Percentiles rank a stretch among this genome's conserved stretches.
Evolutionary conservation across 2,329 filamentous ascomycete species (phyloP).

Genomic region (Penicillium verrucosum): DNA sequence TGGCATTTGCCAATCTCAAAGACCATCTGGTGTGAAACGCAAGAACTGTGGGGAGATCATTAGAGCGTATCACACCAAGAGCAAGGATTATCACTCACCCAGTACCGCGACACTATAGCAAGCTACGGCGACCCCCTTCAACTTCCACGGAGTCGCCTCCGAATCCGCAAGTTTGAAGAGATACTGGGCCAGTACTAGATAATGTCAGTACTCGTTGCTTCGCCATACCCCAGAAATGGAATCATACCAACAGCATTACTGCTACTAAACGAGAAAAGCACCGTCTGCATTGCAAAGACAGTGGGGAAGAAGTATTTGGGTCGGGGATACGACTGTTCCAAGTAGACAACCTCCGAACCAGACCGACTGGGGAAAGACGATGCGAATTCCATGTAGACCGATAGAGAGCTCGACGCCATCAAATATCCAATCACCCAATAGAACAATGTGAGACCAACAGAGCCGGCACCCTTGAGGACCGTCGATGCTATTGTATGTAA

Average conservation of each 20-base stretch:
- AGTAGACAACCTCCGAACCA: slow-evolving; percentile 64
- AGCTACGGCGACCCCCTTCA: slow-evolving; percentile 64
- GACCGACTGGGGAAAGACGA: slow-evolving; percentile 65
- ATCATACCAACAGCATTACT: slow-evolving; percentile 55
- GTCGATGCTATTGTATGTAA: slow-evolving; percentile 42
- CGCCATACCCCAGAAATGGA: too few species aligned
- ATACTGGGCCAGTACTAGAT: slow-evolving; percentile 56
- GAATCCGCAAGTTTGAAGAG: slow-evolving; percentile 56
- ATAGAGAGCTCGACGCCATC: slow-evolving; percentile 54
- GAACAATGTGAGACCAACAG: slow-evolving; percentile 59
- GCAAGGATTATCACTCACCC: slow-evolving; percentile 38
- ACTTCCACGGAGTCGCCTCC: slow-evolving; percentile 57
- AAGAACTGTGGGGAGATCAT: slow-evolving; percentile 31
- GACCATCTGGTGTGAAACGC: slow-evolving; percentile 58
- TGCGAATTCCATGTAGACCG: slow-evolving; percentile 62
- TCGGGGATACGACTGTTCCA: slow-evolving; percentile 65
- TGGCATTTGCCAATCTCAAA: slow-evolving; percentile 53
- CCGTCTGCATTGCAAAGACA: slow-evolving; percentile 61
- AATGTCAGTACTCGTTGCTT: not conserved
- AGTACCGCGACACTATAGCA: slow-evolving; percentile 59
- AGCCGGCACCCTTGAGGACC: slow-evolving; percentile 60
- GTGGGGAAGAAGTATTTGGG: slow-evolving; percentile 64
- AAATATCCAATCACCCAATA: slow-evolving; percentile 64
- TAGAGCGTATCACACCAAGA: not conserved
- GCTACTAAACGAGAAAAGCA: slow-evolving; percentile 63